Evolutionary conservation across 257 asterid species (phyloP).

Genomic region (Rehmannia glutinosa): DNA sequence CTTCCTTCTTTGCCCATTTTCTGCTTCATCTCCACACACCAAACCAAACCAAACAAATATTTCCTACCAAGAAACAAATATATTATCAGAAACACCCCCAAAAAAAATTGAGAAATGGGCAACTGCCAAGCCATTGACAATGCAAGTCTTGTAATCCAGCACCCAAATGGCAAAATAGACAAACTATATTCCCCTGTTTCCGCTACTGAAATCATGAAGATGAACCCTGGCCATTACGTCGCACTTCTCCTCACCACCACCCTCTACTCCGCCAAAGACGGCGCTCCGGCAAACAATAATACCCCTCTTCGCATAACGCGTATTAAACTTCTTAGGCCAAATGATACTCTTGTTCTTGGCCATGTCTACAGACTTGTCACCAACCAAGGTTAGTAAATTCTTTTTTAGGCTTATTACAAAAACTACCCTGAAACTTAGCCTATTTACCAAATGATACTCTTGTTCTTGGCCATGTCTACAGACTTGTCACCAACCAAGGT

Average conservation of each 20-base stretch:
- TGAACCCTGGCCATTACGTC: conserved; percentile 76
- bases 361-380: conserved; percentile 79
- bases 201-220: conserved; percentile 62
- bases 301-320: conserved; percentile 59
- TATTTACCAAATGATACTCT: too few species aligned
- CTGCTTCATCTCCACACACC: neutral
- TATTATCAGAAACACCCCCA: neutral
- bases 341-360: conserved; percentile 68
- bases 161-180: conserved; percentile 70
- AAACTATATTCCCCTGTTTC: conserved; percentile 53
- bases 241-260: conserved; percentile 92
- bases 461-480: conserved; percentile 63
- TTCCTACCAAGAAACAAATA: too few species aligned
- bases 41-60: too few species aligned
- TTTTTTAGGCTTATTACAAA: neutral
- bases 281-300: conserved; percentile 11
- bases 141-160: conserved; percentile 59
- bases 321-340: conserved; percentile 72
- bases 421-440: too few species aligned
- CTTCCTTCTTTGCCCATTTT: conserved; percentile 6
- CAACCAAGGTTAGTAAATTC: conserved; percentile 44
- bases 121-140: conserved; percentile 91
- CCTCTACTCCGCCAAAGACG: conserved; percentile 34
- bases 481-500: conserved; percentile 81
- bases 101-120: conserved; percentile 42